Evolutionary conservation across 2,329 filamentous ascomycete species (phyloP).

Genomic region (Purpureocillium lavendulum): DNA sequence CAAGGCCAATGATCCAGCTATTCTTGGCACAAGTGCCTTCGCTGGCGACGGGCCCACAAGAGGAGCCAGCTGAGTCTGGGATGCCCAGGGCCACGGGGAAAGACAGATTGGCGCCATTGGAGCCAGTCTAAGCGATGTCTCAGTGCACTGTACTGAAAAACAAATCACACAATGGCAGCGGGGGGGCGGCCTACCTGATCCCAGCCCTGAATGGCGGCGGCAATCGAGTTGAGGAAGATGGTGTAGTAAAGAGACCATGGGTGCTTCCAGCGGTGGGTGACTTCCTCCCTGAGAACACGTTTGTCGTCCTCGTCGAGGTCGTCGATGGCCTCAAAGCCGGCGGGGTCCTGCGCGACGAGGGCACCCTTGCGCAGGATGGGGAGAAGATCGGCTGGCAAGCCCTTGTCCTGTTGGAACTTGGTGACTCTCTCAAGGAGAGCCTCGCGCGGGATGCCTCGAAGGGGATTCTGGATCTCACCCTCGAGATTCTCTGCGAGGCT

Average conservation of each 20-base stretch:
- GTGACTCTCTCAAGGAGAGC: conserved; percentile 46
- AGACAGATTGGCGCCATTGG: conserved; percentile 38
- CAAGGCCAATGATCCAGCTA: conserved; percentile 52
- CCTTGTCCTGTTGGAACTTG: conserved; percentile 40
- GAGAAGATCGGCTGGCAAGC: conserved; percentile 35
- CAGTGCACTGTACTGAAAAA: neutral
- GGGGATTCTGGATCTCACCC: conserved; percentile 32
- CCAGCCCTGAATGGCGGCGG: conserved; percentile 43
- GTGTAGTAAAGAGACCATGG: conserved; percentile 41
- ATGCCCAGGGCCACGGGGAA: conserved; percentile 38
- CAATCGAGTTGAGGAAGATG: conserved; percentile 41
- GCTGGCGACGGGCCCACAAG: conserved; percentile 21
- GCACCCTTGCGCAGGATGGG: conserved; percentile 29
- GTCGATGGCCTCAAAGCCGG: conserved; percentile 22
- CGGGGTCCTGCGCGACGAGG: conserved; percentile 23
- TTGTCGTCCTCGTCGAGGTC: conserved; percentile 27
- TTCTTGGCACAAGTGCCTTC: conserved; percentile 34
- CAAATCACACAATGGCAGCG: neutral
- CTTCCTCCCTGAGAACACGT: conserved; percentile 30
- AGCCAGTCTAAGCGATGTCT: conserved; percentile 25
- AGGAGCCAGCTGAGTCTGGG: conserved; percentile 17
- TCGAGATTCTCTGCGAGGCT: conserved; percentile 13
- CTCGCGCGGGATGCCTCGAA: conserved; percentile 42
- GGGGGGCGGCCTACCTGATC: conserved; percentile 23
- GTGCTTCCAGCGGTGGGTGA: conserved; percentile 52